Evolutionary conservation across 208 protist genomes (phyloP), one percentile per base, ranked within the genome.

Genomic region (Crithidia bombi): DNA sequence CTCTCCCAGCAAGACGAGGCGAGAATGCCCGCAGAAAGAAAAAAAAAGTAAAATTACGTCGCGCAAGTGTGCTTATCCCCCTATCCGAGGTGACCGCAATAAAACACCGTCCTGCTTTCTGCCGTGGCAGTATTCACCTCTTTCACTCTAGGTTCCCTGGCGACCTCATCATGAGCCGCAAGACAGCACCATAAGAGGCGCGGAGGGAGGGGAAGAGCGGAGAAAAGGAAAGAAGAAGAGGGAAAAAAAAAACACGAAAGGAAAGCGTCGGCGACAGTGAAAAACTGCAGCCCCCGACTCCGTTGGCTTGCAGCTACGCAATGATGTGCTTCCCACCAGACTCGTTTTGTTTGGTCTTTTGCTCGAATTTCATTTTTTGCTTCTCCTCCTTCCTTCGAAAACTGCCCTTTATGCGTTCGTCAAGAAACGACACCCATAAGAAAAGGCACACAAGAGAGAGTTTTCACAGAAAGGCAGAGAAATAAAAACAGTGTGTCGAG

Each of bases 231-330:
- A 59, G n/a, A 49, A 61, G 38, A 28, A 19, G 33, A 55, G 28
- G 51, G 19, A 38, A 49, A 39, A 2, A 39, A 35, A 65, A 39
- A 51, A 57, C 10, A 32, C 21, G 47, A 33, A n/a, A n/a, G n/a
- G n/a, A n/a, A n/a, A n/a, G n/a, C n/a, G n/a, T n/a, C n/a, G n/a
- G n/a, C n/a, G n/a, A n/a, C n/a, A n/a, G n/a, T n/a, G n/a, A n/a
- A 30, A 33, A 46, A 25, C 15, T 35, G 43, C 43, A 63, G 56
- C 11, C 11, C 38, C 44, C 51, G 49, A 19, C 39, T 33, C 17
- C 38, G 68, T 50, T 73, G 58, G 58, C 59, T 73, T 73, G 68
- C 68, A 43, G 47, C 68, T 66, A 50, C 63, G 38, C 6, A 4
- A 43, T 41, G 46, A 55, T 55, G 15, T 3, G 41, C 17, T 36